Conservation (phyloP, 1,284 basidiomycete genomes). For the Porogramme epimiltina region DNA sequence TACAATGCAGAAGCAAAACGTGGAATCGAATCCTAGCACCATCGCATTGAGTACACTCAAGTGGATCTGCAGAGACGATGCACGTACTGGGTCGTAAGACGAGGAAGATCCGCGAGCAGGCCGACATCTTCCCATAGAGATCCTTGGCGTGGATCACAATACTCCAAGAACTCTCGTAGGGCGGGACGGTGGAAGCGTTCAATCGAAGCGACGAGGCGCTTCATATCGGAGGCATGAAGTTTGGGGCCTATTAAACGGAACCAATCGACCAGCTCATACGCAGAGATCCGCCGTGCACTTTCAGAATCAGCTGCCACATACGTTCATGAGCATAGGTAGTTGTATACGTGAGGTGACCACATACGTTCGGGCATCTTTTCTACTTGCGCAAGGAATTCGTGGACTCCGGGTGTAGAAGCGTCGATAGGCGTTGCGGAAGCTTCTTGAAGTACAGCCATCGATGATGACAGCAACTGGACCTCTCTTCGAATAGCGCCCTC, state of each 20-base stretch:
- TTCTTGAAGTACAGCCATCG: constrained; percentile 32
- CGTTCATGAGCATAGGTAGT: no score
- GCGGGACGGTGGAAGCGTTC: constrained; percentile 43
- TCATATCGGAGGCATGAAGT: constrained; percentile 38
- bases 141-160: constrained; percentile 39
- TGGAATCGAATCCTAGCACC: constrained; percentile 42
- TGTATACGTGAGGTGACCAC: constrained; percentile 19
- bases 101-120: neutral
- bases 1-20: constrained; percentile 46
- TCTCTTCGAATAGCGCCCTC: constrained; percentile 49
- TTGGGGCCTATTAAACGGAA: constrained; percentile 47
- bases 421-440: constrained; percentile 7
- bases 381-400: constrained; percentile 43
- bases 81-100: constrained; percentile 11
- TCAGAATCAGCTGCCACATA: constrained; percentile 36
- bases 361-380: constrained; percentile 44
- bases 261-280: constrained; percentile 62
- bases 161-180: constrained; percentile 43
- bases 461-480: constrained; percentile 37
- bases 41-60: neutral
- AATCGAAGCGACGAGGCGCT: constrained; percentile 42
- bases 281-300: constrained; percentile 35
- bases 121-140: constrained; percentile 43
- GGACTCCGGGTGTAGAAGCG: constrained; percentile 25
- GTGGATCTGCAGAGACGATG: neutral